These are phyloP conservation scores for Cyberlindnera mycetangii DNA, from an alignment of 805 yeast species.

Conservation along the genomic window DNA sequence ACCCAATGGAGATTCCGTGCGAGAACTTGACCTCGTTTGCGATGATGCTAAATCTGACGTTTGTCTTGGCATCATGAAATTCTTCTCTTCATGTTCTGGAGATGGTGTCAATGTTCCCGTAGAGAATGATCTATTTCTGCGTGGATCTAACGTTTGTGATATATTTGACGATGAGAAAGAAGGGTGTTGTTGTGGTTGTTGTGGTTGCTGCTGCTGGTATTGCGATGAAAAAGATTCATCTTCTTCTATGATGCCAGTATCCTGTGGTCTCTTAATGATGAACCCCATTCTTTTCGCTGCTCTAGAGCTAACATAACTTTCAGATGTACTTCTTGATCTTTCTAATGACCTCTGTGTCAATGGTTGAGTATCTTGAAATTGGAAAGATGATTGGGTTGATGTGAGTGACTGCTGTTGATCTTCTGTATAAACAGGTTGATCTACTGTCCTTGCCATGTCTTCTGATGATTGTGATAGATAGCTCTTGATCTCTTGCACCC, in stretches of 20 bases:
- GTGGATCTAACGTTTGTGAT: constrained; percentile 8
- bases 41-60: too few species aligned
- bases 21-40: constrained; percentile 4
- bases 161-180: too few species aligned
- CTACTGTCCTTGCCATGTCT: constrained; percentile 1
- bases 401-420: constrained; percentile 3
- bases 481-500: constrained; percentile 30
- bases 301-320: constrained; percentile 48
- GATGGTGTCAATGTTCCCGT: constrained; percentile 12
- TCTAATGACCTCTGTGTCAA: constrained; percentile 14
- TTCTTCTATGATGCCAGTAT: constrained; percentile 27
- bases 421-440: constrained; percentile 4
- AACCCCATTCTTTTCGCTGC: constrained; percentile 78
- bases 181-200: background rate
- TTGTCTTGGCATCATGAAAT: too few species aligned
- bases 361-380: constrained; percentile 5
- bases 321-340: constrained; percentile 37
- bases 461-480: constrained; percentile 9
- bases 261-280: constrained; percentile 43
- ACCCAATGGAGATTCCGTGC: constrained; percentile 14
- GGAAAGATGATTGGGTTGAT: constrained; percentile 6
- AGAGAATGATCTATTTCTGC: constrained; percentile 25
- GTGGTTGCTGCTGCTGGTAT: background rate
- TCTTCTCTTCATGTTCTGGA: constrained; percentile 4
- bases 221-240: constrained; percentile 11